These are phyloP conservation scores for Ophiorrhiza pumila DNA, from an alignment of 257 asterid genomes.

Conservation along the genomic window DNA sequence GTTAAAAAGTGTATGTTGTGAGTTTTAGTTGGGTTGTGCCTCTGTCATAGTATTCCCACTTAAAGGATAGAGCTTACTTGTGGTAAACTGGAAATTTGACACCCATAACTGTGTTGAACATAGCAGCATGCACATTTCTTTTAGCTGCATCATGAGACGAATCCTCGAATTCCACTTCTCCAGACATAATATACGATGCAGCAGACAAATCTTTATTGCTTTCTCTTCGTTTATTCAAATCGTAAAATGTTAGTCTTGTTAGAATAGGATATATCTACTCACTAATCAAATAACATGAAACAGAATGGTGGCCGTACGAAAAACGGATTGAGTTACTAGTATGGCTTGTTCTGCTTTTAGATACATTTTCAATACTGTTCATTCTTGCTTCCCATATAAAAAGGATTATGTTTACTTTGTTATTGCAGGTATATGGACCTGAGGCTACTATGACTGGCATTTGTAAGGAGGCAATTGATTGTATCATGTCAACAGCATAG, in stretches of 20 bases:
- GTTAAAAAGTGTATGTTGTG: neutral
- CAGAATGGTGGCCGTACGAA: too few species aligned
- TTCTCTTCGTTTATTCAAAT: neutral
- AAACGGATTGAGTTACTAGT: too few species aligned
- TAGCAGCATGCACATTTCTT: neutral
- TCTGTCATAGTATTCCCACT: neutral
- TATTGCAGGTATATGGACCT: conserved; percentile 69
- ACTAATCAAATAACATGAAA: too few species aligned
- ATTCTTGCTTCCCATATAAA: neutral
- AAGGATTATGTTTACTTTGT: neutral
- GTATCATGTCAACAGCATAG: conserved; percentile 60
- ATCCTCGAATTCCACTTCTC: neutral
- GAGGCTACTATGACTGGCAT: conserved; percentile 95
- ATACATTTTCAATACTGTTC: too few species aligned
- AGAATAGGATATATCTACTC: too few species aligned
- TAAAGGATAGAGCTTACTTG: neutral
- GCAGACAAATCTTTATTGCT: neutral
- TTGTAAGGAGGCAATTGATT: conserved; percentile 77
- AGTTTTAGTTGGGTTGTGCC: neutral
- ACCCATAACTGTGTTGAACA: neutral
- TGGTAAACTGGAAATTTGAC: neutral
- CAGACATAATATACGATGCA: neutral
- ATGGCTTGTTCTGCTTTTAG: too few species aligned
- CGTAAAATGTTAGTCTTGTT: too few species aligned
- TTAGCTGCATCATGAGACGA: neutral